Base-by-base conservation (phyloP, 768 basidiomycete species). In the Suillus spraguei region DNA sequence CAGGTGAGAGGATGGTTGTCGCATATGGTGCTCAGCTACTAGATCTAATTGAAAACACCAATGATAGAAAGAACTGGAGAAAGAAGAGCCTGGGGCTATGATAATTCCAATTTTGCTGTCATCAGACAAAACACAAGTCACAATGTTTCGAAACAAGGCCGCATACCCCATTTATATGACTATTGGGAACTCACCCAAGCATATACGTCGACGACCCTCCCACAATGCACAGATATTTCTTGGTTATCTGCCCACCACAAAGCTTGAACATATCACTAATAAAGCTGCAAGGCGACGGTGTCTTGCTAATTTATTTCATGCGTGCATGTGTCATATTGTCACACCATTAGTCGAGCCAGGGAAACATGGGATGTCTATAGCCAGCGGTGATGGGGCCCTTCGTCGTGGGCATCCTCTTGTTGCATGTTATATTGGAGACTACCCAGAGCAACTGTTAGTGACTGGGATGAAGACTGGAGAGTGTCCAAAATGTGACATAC, bases 111-210 rank as follows among this genome's bases (percentile, higher is more conserved):
- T 47, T 5, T 3, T 47, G 28, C 32, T 65, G 13, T 77, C 81
- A 0, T 75, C 81, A 0, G 66, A 66, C 10, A 69, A 71, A 35
- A 67, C 56, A 0, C 66, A 65, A 17, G 35, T 66, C 1, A 67
- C 61, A 0, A 17, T 72, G 28, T 76, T 69, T 32, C 14, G 63
- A 0, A 68, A 66, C 28, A 68, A 68, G 38, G 24, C 52, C 3
- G 69, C 69, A 10, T 71, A 68, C 42, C 67, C 67, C 0, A 24
- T 71, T 0, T 71, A 71, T 53, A 60, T 71, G 59, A 71, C 65
- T 1, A 65, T 69, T 42, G 81, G 80, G 0, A 81, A 81, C 63
- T 69, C 83, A 3, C 73, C 75, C 0, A 83, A 83, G 62, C 68
- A 77, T 4, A 74, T 47, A 2, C 0, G 78, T 0, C 65, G 73